A percentile compares a stretch with the other conserved stretches of the same genome.
phyloP scores from a whole-genome alignment of 2,329 filamentous ascomycete species.

The Dactylella cylindrospora region DNA sequence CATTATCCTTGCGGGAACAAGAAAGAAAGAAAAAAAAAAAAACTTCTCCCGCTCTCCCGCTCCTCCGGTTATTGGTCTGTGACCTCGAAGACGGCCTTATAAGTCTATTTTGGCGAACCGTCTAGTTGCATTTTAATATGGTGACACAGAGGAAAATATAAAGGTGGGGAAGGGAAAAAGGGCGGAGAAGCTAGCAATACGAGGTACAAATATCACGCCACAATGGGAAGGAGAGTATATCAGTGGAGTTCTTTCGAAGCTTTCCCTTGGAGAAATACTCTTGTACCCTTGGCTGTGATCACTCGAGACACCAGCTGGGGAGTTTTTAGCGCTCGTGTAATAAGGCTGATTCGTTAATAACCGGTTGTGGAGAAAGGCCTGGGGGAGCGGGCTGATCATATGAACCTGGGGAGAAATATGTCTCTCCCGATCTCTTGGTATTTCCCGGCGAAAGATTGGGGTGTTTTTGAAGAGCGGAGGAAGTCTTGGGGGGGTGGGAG shows the following conservation, averaged over 20 bases:
- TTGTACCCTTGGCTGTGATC: not conserved
- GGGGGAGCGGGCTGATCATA: not conserved
- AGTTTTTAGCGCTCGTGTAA: constrained; percentile 16
- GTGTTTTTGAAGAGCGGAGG: constrained; percentile 15
- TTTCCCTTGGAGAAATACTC: not conserved
- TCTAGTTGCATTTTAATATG: too few relatives aligned
- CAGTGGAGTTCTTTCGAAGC: constrained; percentile 6
- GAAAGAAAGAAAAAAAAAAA: too few relatives aligned
- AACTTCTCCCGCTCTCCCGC: too few relatives aligned
- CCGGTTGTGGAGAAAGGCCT: not conserved
- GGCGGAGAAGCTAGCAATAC: too few relatives aligned
- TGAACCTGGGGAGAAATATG: too few relatives aligned
- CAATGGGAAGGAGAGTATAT: constrained; percentile 31
- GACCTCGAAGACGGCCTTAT: too few relatives aligned
- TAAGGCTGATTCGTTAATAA: not conserved
- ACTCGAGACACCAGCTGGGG: not conserved
- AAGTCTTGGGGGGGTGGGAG: not conserved
- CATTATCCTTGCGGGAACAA: too few relatives aligned
- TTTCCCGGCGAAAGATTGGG: constrained; percentile 14
- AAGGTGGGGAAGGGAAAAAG: too few relatives aligned
- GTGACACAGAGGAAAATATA: too few relatives aligned
- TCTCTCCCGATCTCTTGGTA: constrained; percentile 24
- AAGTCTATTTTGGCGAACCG: too few relatives aligned
- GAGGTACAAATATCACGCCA: too few relatives aligned
- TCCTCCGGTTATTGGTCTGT: too few relatives aligned